These are phyloP conservation scores for Daldinia loculata DNA, from an alignment of 495 filamentous ascomycete genomes.

Conservation along the genomic window DNA sequence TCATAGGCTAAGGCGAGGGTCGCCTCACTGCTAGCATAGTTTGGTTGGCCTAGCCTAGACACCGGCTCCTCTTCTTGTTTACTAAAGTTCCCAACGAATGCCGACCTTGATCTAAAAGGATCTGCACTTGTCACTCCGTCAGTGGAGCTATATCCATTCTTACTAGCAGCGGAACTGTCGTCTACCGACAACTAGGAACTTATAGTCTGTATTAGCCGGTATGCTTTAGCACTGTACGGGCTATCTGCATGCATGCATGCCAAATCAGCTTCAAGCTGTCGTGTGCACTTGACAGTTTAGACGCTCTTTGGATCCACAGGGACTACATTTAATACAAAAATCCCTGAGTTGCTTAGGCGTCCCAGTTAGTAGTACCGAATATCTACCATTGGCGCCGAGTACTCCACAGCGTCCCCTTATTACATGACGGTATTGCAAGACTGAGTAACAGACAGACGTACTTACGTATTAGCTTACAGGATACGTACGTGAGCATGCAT, in stretches of 20 bases:
- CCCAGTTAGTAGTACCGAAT: conserved; percentile 4
- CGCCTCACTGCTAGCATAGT: conserved; percentile 6
- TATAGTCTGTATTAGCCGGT: conserved; percentile 18
- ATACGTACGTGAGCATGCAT: not conserved
- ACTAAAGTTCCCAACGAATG: not conserved
- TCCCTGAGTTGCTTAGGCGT: not conserved
- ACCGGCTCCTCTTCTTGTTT: conserved; percentile 14
- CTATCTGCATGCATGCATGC: not conserved
- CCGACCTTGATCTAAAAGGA: conserved; percentile 33
- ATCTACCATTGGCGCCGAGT: not conserved
- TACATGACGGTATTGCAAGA: conserved; percentile 11
- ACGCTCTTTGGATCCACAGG: not conserved
- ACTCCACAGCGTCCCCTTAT: conserved; percentile 18
- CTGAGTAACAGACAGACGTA: conserved; percentile 10
- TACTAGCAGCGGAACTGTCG: not conserved
- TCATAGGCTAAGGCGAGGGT: conserved; percentile 1
- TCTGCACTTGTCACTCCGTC: conserved; percentile 32
- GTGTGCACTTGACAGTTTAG: conserved; percentile 9
- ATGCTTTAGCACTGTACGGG: conserved; percentile 7
- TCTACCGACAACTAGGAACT: conserved; percentile 9
- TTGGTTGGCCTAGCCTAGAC: conserved; percentile 9
- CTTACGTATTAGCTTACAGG: not conserved
- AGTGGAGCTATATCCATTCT: conserved; percentile 1
- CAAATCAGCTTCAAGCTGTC: conserved; percentile 18
- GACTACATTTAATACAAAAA: not conserved